Evolutionary conservation across 164 flowering plant genomes (phyloP).

Genomic region (Aristolochia fimbriata): DNA sequence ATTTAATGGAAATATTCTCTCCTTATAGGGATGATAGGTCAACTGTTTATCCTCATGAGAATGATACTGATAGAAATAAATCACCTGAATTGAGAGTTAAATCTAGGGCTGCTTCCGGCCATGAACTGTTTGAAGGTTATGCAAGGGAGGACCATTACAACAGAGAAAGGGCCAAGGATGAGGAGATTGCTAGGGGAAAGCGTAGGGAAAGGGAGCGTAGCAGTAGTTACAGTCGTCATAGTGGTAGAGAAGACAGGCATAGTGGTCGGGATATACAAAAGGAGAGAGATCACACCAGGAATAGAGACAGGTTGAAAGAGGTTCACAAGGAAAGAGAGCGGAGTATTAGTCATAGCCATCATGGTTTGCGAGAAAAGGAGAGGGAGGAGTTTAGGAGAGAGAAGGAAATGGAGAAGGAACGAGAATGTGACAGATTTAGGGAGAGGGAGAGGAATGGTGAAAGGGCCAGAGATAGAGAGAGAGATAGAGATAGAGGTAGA

Average conservation of each 20-base stretch:
- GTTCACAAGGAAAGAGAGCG: slow-evolving; percentile 9
- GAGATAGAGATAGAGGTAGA: slow-evolving; percentile 9
- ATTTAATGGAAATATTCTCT: slow-evolving; percentile 29
- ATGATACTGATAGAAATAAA: slow-evolving; percentile 8
- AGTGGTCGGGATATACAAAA: slow-evolving; percentile 13
- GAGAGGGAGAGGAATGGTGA: slow-evolving; percentile 19
- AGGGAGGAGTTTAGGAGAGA: slow-evolving; percentile 11
- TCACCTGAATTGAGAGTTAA: slow-evolving; percentile 13
- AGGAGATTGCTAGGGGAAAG: slow-evolving; percentile 12
- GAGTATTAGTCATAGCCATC: slow-evolving; percentile 17
- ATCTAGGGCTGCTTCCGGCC: slow-evolving; percentile 20
- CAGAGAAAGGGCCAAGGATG: slow-evolving; percentile 1
- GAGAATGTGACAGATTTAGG: slow-evolving; percentile 11
- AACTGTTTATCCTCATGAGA: slow-evolving; percentile 9
- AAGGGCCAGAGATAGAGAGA: slow-evolving; percentile 11
- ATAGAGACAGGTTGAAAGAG: slow-evolving; percentile 16
- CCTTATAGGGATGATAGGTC: slow-evolving; percentile 26
- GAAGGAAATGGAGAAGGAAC: slow-evolving; percentile 13
- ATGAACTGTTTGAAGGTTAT: background rate
- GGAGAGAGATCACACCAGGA: slow-evolving; percentile 5
- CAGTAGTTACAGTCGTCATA: slow-evolving; percentile 21
- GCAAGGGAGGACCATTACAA: slow-evolving; percentile 1
- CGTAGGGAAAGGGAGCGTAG: slow-evolving; percentile 27
- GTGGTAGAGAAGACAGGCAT: slow-evolving; percentile 20
- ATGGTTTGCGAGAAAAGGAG: slow-evolving; percentile 8